Evolutionary conservation across 148 eudicot species (phyloP), one percentile per base, ranked within the genome.

Genomic region (Chenopodium album): DNA sequence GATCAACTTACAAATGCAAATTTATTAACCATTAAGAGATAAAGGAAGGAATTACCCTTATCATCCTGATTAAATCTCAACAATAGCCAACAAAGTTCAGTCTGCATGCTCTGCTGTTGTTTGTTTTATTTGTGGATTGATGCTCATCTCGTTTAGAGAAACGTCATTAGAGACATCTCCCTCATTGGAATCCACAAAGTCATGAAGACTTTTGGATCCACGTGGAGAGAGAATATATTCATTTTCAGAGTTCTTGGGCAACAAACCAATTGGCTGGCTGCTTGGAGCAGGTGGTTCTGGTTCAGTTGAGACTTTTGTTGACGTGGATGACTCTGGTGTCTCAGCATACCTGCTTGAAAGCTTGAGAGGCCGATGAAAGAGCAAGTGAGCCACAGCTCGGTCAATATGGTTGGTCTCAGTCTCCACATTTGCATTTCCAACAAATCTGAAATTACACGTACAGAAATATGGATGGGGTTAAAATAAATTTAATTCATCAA

Each of bases 361-460:
- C 74, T 90, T 91, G 20, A 78, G 63, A 44, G 92, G 92, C 83
- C 88, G 88, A 76, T 91, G 94, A 88, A 94, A 94, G 50, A 94
- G 90, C 83, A 94, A 84, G 87, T 91, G 94, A 64, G 98, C 98
- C 50, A 91, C 91, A 34, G 88, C 85, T 54, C 98, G 92, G 80
- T 94, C 98, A 82, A 94, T 91, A 56, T 87, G 88, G 83, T 94
- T 94, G 62, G 95, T 94, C 80, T 87, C 84, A 6, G 94, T 86
- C 86, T 94, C 98, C 37, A 68, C 75, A 76, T 82, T 85, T 56
- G 89, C 59, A 72, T 64, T 85, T 78, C 85, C 79, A 70, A 74
- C 66, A 82, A 73, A 84, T 82, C 91, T 85, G 92, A 66, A 83
- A 82, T 62, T 75, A 32, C 4, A 34, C 69, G 9, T 50, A 67